These are phyloP conservation scores for Elongisporangium senticosum DNA, from an alignment of 352 stramenopile species.

Conservation along the genomic window DNA sequence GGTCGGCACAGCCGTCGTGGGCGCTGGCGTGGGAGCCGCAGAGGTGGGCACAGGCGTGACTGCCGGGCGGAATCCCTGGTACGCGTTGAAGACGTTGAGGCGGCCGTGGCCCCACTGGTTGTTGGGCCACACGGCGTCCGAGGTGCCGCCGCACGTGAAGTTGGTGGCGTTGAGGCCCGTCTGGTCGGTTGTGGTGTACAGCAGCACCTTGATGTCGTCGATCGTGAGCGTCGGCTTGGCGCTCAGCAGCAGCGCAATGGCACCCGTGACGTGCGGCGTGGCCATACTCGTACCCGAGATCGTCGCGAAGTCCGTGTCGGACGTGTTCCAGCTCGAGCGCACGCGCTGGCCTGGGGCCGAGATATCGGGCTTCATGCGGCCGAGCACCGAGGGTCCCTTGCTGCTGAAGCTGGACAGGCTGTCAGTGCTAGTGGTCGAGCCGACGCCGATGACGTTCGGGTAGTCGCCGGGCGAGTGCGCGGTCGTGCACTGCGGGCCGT, in stretches of 20 bases:
- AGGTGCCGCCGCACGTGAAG: constrained; percentile 28
- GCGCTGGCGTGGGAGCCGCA: no score
- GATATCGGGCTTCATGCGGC: constrained; percentile 21
- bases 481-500: constrained; percentile 23
- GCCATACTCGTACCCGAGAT: constrained; percentile 14
- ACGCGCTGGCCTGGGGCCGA: constrained; percentile 15
- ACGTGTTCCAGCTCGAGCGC: constrained; percentile 1
- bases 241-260: constrained; percentile 10
- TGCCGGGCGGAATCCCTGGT: not conserved
- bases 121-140: constrained; percentile 36
- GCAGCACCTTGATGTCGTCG: constrained; percentile 10
- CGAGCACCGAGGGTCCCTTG: constrained; percentile 16
- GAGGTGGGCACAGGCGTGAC: no score
- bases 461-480: constrained; percentile 21
- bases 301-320: constrained; percentile 4
- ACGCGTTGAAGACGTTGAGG: constrained; percentile 28
- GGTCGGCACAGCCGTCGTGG: no score
- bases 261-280: constrained; percentile 10
- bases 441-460: constrained; percentile 26
- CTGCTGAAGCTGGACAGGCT: constrained; percentile 16
- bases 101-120: constrained; percentile 53
- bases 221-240: constrained; percentile 9
- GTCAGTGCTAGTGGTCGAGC: constrained; percentile 16
- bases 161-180: not conserved
- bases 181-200: constrained; percentile 9